Percentiles rank a stretch among this genome's conserved stretches.
Conservation (phyloP, 2,329 filamentous ascomycete genomes). For the Nectriaceae sp. region DNA sequence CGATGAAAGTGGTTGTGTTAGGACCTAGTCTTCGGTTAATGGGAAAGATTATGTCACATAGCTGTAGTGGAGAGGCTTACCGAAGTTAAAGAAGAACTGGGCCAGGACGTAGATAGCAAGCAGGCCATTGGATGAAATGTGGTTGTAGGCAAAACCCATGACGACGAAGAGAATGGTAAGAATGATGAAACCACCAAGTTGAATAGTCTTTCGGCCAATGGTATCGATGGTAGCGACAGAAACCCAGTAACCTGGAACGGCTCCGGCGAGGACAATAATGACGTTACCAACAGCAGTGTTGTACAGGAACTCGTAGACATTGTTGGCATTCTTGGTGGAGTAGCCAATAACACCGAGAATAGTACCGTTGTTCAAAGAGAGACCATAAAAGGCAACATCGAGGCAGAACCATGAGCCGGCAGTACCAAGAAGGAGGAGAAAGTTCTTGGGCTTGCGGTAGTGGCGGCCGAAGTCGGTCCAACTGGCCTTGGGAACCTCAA, state of each 20-base stretch:
- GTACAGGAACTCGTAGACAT: conserved; percentile 69
- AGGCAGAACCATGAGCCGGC: conserved; percentile 84
- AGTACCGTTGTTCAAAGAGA: conserved; percentile 74
- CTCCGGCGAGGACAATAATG: conserved; percentile 76
- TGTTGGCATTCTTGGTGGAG: conserved; percentile 47
- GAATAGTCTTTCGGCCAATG: conserved; percentile 76
- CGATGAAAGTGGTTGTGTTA: conserved; percentile 59
- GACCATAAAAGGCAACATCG: conserved; percentile 62
- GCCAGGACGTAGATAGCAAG: conserved; percentile 57
- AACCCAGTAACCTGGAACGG: conserved; percentile 82
- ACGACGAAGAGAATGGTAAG: conserved; percentile 62
- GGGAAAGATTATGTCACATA: not conserved
- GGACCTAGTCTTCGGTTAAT: conserved; percentile 36
- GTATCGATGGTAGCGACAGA: conserved; percentile 74
- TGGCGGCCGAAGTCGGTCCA: conserved; percentile 71
- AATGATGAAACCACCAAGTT: conserved; percentile 63
- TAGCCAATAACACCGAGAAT: conserved; percentile 75
- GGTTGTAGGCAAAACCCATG: conserved; percentile 64
- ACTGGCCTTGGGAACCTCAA: conserved; percentile 69
- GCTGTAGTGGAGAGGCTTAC: conserved; percentile 14
- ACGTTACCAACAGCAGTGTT: conserved; percentile 78
- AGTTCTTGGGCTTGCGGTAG: conserved; percentile 72
- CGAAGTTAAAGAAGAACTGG: conserved; percentile 64
- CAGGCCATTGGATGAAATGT: conserved; percentile 53
- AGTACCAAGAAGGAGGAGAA: conserved; percentile 73